phyloP scores from a whole-genome alignment of 768 basidiomycete genomes.

The Tylopilus vinaceipallidus region DNA sequence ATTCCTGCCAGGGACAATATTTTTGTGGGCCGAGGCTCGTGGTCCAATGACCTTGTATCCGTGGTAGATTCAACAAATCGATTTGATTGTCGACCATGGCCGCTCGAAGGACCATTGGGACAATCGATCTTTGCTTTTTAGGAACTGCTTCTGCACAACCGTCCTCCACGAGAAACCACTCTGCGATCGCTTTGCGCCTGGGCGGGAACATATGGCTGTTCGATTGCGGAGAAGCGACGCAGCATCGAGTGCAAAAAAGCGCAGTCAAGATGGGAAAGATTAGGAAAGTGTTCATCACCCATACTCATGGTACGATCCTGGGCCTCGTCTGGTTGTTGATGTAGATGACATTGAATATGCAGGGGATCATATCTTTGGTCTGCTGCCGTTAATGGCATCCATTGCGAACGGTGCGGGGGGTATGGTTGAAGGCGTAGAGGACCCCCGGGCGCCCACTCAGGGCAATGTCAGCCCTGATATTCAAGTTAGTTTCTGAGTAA shows the following conservation, averaged over 20 bases:
- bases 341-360: constrained; percentile 2
- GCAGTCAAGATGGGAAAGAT: constrained; percentile 75
- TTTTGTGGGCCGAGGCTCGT: constrained; percentile 9
- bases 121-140: constrained; percentile 66
- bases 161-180: constrained; percentile 76
- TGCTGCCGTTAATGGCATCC: constrained; percentile 65
- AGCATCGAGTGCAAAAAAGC: constrained; percentile 73
- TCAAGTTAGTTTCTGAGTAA: constrained; percentile 16
- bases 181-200: constrained; percentile 64
- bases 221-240: constrained; percentile 84
- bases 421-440: constrained; percentile 52
- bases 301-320: constrained; percentile 67
- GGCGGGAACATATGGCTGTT: constrained; percentile 78
- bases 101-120: constrained; percentile 21
- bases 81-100: constrained; percentile 10
- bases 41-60: no score
- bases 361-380: constrained; percentile 84
- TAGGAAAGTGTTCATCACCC: constrained; percentile 83
- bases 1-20: constrained; percentile 38
- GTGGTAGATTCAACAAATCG: no score
- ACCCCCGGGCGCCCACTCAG: constrained; percentile 45
- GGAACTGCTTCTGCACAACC: constrained; percentile 83
- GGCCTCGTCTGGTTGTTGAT: not conserved
- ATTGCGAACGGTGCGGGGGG: constrained; percentile 77
- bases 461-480: not conserved